Evolutionary conservation across 202 grass and related monocot species (phyloP).

Genomic region (Eragrostis tef): DNA sequence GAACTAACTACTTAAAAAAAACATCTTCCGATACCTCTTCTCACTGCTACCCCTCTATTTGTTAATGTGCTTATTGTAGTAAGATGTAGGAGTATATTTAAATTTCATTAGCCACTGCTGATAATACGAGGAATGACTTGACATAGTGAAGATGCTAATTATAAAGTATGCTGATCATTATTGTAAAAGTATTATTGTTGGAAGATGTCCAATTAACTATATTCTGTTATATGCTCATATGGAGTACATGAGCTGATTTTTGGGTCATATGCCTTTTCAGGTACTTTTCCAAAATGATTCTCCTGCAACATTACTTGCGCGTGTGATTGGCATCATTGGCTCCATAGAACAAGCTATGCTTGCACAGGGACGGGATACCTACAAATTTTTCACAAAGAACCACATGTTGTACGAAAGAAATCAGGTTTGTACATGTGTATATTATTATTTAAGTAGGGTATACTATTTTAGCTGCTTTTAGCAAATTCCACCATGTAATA

Average conservation of each 20-base stretch:
- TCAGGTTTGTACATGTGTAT: constrained; percentile 69
- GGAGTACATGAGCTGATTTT: constrained; percentile 33
- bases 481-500: neutral
- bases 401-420: constrained; percentile 99
- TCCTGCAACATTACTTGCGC: constrained; percentile 90
- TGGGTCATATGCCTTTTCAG: constrained; percentile 46
- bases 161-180: neutral
- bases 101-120: neutral
- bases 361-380: constrained; percentile 86
- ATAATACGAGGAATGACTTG: constrained; percentile 6
- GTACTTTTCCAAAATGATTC: constrained; percentile 99
- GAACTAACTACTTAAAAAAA: neutral
- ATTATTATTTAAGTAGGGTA: neutral
- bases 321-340: constrained; percentile 89
- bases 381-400: constrained; percentile 99
- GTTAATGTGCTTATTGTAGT: neutral
- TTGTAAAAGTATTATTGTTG: neutral
- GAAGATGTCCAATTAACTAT: constrained; percentile 22
- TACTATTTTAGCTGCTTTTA: neutral
- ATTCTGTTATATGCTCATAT: constrained; percentile 7
- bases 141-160: neutral
- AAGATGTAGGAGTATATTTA: constrained; percentile 13
- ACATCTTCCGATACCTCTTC: neutral
- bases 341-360: constrained; percentile 98
- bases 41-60: neutral